phyloP scores from a whole-genome alignment of 139 green algal species.

The Haematococcus sp. region DNA sequence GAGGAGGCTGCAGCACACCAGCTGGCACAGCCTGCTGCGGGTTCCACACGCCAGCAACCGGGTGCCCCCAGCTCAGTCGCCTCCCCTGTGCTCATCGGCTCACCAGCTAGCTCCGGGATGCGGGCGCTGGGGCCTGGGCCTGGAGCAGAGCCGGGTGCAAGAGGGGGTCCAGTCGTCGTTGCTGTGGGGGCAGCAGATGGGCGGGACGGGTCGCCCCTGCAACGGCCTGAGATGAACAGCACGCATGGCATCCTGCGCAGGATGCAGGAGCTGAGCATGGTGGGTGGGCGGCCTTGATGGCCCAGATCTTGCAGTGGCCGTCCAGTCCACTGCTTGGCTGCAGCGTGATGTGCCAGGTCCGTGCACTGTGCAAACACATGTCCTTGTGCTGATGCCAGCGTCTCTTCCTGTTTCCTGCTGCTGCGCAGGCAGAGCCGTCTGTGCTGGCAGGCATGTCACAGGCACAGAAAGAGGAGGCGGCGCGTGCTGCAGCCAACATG shows the following conservation, averaged over 20 bases:
- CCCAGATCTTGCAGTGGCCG: background rate
- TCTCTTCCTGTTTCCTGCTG: no score
- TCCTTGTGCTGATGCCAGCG: no score
- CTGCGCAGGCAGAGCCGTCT: background rate
- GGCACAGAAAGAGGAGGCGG: constrained; percentile 18
- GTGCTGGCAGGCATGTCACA: constrained; percentile 1
- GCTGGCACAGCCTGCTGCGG: background rate
- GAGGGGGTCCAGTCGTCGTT: no score
- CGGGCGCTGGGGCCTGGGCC: background rate
- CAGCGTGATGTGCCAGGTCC: no score
- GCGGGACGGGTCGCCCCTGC: constrained; percentile 9
- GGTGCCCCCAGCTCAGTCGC: background rate
- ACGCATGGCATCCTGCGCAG: constrained; percentile 9
- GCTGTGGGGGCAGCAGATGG: background rate
- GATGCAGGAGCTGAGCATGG: constrained; percentile 12
- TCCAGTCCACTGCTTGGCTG: no score
- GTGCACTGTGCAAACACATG: no score
- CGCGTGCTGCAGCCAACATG: constrained; percentile 2
- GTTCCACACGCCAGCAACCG: background rate
- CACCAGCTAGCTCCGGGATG: background rate
- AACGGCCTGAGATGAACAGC: constrained; percentile 7
- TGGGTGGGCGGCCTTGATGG: background rate
- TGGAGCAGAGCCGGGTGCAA: background rate
- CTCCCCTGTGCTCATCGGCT: constrained; percentile 13
- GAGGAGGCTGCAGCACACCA: background rate